A percentile compares a stretch with the other conserved stretches of the same genome.
phyloP scores from a whole-genome alignment of 2,329 filamentous ascomycete genomes.

The Immersiporthe knoxdaviesiana region DNA sequence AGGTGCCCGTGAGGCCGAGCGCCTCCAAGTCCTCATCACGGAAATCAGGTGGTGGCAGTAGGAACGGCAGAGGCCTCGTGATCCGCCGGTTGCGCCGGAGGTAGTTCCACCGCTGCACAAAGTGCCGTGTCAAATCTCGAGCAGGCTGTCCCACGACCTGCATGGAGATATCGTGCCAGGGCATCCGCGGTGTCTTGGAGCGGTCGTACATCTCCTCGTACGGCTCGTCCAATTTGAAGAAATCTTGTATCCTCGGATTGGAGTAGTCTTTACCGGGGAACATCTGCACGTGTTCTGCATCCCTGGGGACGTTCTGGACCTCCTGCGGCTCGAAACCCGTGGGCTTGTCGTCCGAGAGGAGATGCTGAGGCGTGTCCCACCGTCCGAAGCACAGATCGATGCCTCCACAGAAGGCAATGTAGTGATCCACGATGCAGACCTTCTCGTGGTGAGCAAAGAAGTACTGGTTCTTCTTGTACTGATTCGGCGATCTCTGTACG shows the following conservation, averaged over 20 bases:
- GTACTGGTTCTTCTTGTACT: constrained; percentile 98
- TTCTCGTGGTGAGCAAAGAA: constrained; percentile 99
- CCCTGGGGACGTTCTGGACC: constrained; percentile 72
- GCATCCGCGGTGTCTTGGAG: constrained; percentile 86
- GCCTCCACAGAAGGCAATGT: constrained; percentile 91
- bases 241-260: constrained; percentile 93
- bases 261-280: constrained; percentile 99
- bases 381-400: constrained; percentile 96
- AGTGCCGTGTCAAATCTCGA: constrained; percentile 90
- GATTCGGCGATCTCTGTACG: constrained; percentile 93
- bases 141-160: constrained; percentile 96
- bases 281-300: constrained; percentile 91
- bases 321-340: constrained; percentile 87
- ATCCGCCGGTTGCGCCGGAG: constrained; percentile 90
- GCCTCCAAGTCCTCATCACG: constrained; percentile 82
- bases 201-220: constrained; percentile 99
- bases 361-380: constrained; percentile 96
- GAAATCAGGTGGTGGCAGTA: constrained; percentile 92
- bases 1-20: constrained; percentile 88
- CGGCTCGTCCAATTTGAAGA: constrained; percentile 88
- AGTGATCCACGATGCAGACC: constrained; percentile 94
- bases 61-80: constrained; percentile 88
- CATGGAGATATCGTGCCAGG: constrained; percentile 98
- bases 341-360: constrained; percentile 87
- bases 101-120: constrained; percentile 98